Evolutionary conservation across 768 basidiomycete genomes (phyloP), one percentile per base, ranked within the genome.

Genomic region (Tulasnella sp.): DNA sequence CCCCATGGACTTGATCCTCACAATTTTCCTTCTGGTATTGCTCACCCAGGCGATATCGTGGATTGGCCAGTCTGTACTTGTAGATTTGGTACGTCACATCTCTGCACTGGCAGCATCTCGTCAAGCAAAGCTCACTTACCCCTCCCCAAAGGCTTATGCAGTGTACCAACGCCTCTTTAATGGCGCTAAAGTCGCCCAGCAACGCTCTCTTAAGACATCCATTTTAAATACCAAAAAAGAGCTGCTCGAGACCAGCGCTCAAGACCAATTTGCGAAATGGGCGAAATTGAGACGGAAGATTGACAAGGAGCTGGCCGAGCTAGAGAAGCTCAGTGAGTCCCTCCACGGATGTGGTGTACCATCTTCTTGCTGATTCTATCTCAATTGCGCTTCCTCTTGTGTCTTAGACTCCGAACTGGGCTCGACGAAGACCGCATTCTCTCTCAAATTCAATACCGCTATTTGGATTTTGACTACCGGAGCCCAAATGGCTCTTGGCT

Each of bases 261-360:
- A 98, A 79, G 95, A 98, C 78, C 92, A 98, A 78, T 99, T 99
- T 79, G 93, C 95, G 22, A 98, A 94, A 81, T 98, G 97, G 96
- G 96, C 96, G 63, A 95, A 94, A 82, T 81, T 98, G 78, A 83
- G 91, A 76, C 82, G 97, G 75, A 92, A 86, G 76, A 87, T 98
- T 62, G 96, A 98, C 82, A 98, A 96, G 80, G 92, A 90, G 22
- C 80, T 97, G 19, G 86, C 88, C 44, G 95, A 99, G 71, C 84
- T 98, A 3, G 95, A 98, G 82, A 90, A 89, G 80, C 84, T 94
- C 74, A 98, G 95, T 98, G 62, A 75, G 82, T 81, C 17, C 29
- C 11, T 62, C 41, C 12, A 8, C 40, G 2, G 41, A 3, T 69
- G 67, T 22, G 17, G 34, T 47, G 2, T 8, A 44, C 39, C 9